phyloP scores from a whole-genome alignment of 495 filamentous ascomycete species.

The Choiromyces venosus region DNA sequence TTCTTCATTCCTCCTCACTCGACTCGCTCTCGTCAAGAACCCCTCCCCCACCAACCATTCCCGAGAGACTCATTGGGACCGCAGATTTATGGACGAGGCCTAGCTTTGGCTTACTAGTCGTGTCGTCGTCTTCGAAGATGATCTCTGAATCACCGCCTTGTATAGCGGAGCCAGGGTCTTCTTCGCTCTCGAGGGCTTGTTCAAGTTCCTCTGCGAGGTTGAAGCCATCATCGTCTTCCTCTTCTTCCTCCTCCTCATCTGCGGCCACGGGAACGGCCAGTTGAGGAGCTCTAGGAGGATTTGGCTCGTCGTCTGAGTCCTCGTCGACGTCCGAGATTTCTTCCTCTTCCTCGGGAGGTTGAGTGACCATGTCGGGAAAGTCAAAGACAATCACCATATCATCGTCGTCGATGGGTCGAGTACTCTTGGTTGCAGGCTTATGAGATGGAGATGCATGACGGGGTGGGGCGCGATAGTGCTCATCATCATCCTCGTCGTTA shows the following conservation, averaged over 20 bases:
- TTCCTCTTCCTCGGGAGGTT: conserved; percentile 21
- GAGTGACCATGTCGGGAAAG: conserved; percentile 3
- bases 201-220: conserved; percentile 27
- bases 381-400: conserved; percentile 2
- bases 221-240: conserved; percentile 28
- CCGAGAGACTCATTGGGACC: conserved; percentile 12
- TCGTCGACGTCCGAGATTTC: conserved; percentile 36
- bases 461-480: conserved; percentile 9
- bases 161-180: conserved; percentile 13
- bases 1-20: conserved; percentile 10
- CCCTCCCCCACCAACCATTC: conserved; percentile 4
- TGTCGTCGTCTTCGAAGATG: conserved; percentile 30
- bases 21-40: conserved; percentile 9
- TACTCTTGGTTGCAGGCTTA: neutral
- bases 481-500: conserved; percentile 25
- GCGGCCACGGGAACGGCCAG: neutral
- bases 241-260: conserved; percentile 22
- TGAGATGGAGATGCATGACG: conserved; percentile 1
- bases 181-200: conserved; percentile 29
- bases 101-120: conserved; percentile 6
- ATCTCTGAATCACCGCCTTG: conserved; percentile 25
- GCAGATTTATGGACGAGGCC: conserved; percentile 2
- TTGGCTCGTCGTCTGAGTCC: conserved; percentile 14
- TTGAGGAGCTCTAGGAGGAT: neutral
- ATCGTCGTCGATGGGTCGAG: neutral